These are phyloP conservation scores for Magnolia kwangsiensis DNA, from an alignment of 164 flowering plant genomes.

Conservation along the genomic window DNA sequence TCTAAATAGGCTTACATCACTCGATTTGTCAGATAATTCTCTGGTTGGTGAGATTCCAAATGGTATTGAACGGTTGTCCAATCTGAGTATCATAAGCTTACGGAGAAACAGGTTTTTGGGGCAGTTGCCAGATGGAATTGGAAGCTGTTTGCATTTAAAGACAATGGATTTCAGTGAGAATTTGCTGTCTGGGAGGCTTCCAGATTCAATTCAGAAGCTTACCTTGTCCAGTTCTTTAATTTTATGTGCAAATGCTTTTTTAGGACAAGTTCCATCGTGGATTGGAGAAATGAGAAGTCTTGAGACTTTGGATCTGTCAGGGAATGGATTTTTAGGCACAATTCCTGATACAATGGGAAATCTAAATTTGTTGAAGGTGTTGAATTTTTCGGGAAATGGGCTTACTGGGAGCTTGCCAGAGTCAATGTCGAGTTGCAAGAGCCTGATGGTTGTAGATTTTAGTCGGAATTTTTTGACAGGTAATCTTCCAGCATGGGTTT, in stretches of 20 bases:
- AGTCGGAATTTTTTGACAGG: slow-evolving; percentile 61
- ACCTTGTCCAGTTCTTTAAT: slow-evolving; percentile 45
- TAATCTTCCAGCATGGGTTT: slow-evolving; percentile 65
- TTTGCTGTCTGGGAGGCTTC: slow-evolving; percentile 57
- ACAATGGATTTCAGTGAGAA: slow-evolving; percentile 68
- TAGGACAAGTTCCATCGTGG: slow-evolving; percentile 66
- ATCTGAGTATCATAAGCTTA: slow-evolving; percentile 50
- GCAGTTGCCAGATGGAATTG: slow-evolving; percentile 60
- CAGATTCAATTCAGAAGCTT: slow-evolving; percentile 60
- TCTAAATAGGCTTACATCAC: slow-evolving; percentile 50
- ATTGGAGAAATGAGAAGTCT: slow-evolving; percentile 70
- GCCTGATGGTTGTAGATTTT: slow-evolving; percentile 52
- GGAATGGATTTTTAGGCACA: slow-evolving; percentile 58
- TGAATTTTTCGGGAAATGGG: slow-evolving; percentile 54
- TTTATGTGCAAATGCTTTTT: slow-evolving; percentile 46
- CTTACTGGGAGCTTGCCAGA: slow-evolving; percentile 67
- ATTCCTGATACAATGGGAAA: slow-evolving; percentile 60
- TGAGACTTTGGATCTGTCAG: slow-evolving; percentile 70
- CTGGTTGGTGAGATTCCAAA: slow-evolving; percentile 67
- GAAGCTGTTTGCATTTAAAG: slow-evolving; percentile 55
- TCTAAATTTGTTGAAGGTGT: slow-evolving; percentile 43
- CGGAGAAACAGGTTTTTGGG: slow-evolving; percentile 59
- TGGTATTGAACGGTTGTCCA: slow-evolving; percentile 46
- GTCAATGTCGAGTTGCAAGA: slow-evolving; percentile 42
- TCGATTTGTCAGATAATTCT: slow-evolving; percentile 72